Evolutionary conservation across 2,329 filamentous ascomycete genomes (phyloP).

Genomic region (Albifimbria verrucaria): DNA sequence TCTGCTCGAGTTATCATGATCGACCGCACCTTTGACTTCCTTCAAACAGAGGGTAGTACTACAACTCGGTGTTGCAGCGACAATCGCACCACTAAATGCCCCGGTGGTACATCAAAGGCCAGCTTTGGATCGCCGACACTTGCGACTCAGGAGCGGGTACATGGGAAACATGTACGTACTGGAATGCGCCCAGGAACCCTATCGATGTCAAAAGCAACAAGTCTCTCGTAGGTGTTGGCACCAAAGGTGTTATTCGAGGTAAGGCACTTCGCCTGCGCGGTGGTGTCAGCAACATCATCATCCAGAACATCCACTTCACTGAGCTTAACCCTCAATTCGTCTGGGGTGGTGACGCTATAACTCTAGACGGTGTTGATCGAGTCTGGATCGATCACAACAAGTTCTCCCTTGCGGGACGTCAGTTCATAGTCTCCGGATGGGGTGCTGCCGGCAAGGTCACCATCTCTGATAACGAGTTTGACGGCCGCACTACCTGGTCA

Average conservation of each 20-base stretch:
- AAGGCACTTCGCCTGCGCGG: constrained; percentile 33
- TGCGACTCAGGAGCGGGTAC: constrained; percentile 4
- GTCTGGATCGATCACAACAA: constrained; percentile 17
- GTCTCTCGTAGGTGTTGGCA: constrained; percentile 35
- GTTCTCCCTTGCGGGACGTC: constrained; percentile 13
- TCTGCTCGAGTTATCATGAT: constrained; percentile 32
- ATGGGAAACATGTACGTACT: constrained; percentile 4
- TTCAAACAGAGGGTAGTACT: constrained; percentile 18
- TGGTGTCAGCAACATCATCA: constrained; percentile 28
- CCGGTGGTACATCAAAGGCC: constrained; percentile 11
- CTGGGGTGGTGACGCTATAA: constrained; percentile 16
- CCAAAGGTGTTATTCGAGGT: constrained; percentile 34
- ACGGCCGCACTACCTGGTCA: constrained; percentile 39
- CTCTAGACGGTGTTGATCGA: constrained; percentile 10
- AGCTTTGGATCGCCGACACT: constrained; percentile 18
- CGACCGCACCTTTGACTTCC: constrained; percentile 25
- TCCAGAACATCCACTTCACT: constrained; percentile 20
- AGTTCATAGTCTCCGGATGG: constrained; percentile 12
- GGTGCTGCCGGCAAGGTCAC: constrained; percentile 32
- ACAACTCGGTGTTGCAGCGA: constrained; percentile 1
- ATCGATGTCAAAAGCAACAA: constrained; percentile 34
- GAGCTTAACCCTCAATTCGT: constrained; percentile 15
- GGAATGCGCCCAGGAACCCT: constrained; percentile 6
- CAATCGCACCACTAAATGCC: constrained; percentile 10
- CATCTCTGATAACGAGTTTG: constrained; percentile 43